These are phyloP conservation scores for Datura wrightii DNA, from an alignment of 257 asterid species.

Conservation along the genomic window DNA sequence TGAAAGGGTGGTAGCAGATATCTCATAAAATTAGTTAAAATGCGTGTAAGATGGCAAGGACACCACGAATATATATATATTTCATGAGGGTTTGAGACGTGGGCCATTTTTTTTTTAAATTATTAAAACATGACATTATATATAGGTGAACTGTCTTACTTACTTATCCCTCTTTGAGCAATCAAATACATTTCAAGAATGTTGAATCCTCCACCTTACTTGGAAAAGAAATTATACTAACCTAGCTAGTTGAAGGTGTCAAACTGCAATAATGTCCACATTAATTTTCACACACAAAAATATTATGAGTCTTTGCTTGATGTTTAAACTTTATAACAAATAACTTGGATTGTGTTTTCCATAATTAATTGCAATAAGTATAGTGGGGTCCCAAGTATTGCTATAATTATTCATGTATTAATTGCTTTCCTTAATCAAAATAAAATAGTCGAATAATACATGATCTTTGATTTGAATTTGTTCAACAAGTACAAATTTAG, in stretches of 20 bases:
- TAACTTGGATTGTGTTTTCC: neutral
- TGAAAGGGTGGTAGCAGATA: too few relatives aligned
- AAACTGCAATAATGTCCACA: neutral
- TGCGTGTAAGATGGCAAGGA: too few relatives aligned
- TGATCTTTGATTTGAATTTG: neutral
- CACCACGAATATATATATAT: neutral
- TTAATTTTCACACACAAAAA: neutral
- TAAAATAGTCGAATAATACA: neutral
- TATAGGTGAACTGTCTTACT: neutral
- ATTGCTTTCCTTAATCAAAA: neutral
- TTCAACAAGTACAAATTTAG: neutral
- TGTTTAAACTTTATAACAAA: constrained; percentile 17
- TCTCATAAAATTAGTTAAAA: too few relatives aligned
- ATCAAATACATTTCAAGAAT: constrained; percentile 11
- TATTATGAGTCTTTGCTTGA: neutral
- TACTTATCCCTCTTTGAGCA: neutral
- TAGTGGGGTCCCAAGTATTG: neutral
- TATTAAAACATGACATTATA: constrained; percentile 3
- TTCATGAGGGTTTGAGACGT: neutral
- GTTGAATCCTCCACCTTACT: constrained; percentile 12
- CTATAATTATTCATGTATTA: neutral
- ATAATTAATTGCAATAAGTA: neutral
- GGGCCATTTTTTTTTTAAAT: neutral
- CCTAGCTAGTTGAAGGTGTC: neutral
- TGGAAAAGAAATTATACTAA: neutral